A percentile compares a stretch with the other conserved stretches of the same genome.
These are phyloP conservation scores for Epichloe elymi DNA, from an alignment of 2,329 filamentous ascomycete genomes.

Conservation along the genomic window DNA sequence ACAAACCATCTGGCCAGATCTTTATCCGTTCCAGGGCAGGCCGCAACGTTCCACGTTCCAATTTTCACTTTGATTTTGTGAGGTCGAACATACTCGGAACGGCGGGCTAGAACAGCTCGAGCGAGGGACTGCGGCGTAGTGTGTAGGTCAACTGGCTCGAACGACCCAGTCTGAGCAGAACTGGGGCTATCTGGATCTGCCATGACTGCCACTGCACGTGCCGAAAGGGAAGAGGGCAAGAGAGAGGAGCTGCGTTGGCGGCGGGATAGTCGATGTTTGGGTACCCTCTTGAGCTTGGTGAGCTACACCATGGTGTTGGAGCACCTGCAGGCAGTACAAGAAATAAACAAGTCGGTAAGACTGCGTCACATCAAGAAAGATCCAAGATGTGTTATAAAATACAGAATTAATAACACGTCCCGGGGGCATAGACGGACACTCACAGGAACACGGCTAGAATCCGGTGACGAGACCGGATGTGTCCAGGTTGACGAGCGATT, in stretches of 20 bases:
- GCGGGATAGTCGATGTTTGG: conserved; percentile 12
- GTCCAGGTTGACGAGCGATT: not conserved
- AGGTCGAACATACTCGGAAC: conserved; percentile 64
- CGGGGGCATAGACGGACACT: not conserved
- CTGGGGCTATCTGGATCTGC: conserved; percentile 14
- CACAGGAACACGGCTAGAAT: not conserved
- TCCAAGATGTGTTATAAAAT: not conserved
- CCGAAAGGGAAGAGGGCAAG: conserved; percentile 4
- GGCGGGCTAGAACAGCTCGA: conserved; percentile 55
- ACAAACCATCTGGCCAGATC: conserved; percentile 87
- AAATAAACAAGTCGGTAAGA: not conserved
- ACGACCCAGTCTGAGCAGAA: conserved; percentile 21
- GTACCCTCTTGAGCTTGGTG: conserved; percentile 9
- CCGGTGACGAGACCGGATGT: not conserved
- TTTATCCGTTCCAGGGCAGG: conserved; percentile 70
- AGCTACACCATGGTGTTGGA: conserved; percentile 22
- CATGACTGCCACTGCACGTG: conserved; percentile 11
- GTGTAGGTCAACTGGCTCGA: conserved; percentile 29
- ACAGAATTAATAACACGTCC: not conserved
- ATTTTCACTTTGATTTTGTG: conserved; percentile 74
- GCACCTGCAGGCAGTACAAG: not conserved
- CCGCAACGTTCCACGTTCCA: conserved; percentile 90
- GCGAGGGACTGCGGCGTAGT: conserved; percentile 46
- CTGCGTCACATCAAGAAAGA: not conserved
- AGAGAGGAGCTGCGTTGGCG: conserved; percentile 11